Conservation (phyloP, 2,329 filamentous ascomycete species). For the Cladophialophora chaetospira region DNA sequence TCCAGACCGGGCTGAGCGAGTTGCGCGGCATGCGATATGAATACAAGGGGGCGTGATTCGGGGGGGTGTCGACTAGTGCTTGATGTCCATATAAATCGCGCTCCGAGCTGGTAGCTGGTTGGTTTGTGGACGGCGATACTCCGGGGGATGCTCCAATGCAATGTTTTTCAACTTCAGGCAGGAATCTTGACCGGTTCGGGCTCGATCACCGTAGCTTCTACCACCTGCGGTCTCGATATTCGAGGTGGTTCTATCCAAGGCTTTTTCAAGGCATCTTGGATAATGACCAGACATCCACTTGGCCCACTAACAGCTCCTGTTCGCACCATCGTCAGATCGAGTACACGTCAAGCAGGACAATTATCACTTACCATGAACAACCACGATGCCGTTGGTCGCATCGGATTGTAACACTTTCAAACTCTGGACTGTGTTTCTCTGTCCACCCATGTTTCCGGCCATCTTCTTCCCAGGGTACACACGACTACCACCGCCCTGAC, state of each 20-base stretch:
- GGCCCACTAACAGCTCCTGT: conserved; percentile 76
- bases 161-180: conserved; percentile 9
- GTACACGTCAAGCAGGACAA: neutral
- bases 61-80: too few relatives aligned
- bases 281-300: conserved; percentile 78
- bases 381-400: conserved; percentile 79
- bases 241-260: conserved; percentile 61
- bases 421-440: conserved; percentile 88
- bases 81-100: too few relatives aligned
- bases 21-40: conserved; percentile 32
- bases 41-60: conserved; percentile 33
- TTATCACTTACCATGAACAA: conserved; percentile 70
- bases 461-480: conserved; percentile 97
- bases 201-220: conserved; percentile 17
- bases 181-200: conserved; percentile 18
- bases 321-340: neutral
- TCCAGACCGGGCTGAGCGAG: conserved; percentile 26
- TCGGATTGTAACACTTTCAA: conserved; percentile 87
- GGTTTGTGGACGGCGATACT: neutral
- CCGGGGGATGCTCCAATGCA: neutral
- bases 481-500: conserved; percentile 88
- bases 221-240: conserved; percentile 17
- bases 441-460: conserved; percentile 91
- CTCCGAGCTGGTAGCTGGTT: too few relatives aligned
- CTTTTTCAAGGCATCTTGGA: conserved; percentile 92